Percentiles rank a stretch among this genome's conserved stretches.
Conservation (phyloP, 371 early-diverging fungal species). For the Actinomortierella ambigua region DNA sequence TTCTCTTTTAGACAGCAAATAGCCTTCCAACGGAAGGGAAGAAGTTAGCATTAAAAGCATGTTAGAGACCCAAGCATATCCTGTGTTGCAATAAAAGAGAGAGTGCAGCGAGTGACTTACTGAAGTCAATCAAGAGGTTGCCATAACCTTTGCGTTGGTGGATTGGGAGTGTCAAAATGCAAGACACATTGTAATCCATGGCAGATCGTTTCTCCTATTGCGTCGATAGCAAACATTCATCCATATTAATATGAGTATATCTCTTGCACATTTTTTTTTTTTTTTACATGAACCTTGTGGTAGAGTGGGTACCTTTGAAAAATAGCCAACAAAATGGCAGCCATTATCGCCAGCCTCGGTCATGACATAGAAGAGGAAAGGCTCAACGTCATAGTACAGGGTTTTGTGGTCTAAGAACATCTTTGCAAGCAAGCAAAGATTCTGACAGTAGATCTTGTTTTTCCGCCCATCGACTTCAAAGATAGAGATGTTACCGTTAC, state of each 20-base stretch:
- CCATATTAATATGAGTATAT: no score
- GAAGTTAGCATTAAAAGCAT: background rate
- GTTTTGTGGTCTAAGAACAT: slow-evolving; percentile 99
- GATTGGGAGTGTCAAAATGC: slow-evolving; percentile 96
- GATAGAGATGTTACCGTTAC: slow-evolving; percentile 84
- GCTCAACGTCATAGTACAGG: slow-evolving; percentile 99
- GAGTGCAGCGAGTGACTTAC: slow-evolving; percentile 48
- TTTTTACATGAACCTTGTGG: no score
- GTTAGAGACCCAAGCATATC: no score
- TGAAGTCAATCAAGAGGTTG: slow-evolving; percentile 95
- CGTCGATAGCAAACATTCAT: no score
- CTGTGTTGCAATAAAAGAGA: background rate
- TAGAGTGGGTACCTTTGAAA: slow-evolving; percentile 84
- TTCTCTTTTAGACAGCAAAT: slow-evolving; percentile 89
- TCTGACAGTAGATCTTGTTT: slow-evolving; percentile 97
- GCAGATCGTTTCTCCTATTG: slow-evolving; percentile 87
- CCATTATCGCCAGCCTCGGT: slow-evolving; percentile 79
- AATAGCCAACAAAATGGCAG: slow-evolving; percentile 98
- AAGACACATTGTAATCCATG: slow-evolving; percentile 96
- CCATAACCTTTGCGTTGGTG: slow-evolving; percentile 99
- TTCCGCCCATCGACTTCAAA: slow-evolving; percentile 97
- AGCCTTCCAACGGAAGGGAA: slow-evolving; percentile 53
- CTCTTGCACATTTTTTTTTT: no score
- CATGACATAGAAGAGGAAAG: slow-evolving; percentile 98
- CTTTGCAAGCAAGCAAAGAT: slow-evolving; percentile 97